Conservation (phyloP, 2,329 filamentous ascomycete genomes). For the Aspergillus unguis region DNA sequence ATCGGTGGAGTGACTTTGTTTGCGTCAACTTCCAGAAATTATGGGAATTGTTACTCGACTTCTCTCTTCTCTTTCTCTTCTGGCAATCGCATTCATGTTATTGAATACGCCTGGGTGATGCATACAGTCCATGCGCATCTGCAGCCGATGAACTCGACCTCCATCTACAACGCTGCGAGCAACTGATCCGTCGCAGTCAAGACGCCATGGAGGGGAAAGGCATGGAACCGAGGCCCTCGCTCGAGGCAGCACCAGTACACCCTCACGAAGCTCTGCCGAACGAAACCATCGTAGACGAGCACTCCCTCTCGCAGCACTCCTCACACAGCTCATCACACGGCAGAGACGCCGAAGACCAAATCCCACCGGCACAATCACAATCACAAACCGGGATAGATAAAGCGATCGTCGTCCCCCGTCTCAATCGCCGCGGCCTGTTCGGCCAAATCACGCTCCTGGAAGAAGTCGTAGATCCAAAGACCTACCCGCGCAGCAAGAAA, state of each 20-base stretch:
- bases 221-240: background rate
- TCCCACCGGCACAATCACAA: conserved; percentile 13
- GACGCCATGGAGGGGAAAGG: conserved; percentile 9
- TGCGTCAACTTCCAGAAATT: too few species aligned
- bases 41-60: too few species aligned
- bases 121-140: too few species aligned
- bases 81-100: too few species aligned
- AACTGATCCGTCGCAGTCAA: too few species aligned
- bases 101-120: too few species aligned
- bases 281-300: conserved; percentile 3
- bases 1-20: too few species aligned
- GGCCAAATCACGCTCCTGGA: conserved; percentile 68
- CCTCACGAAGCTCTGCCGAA: conserved; percentile 6
- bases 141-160: too few species aligned
- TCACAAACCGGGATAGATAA: conserved; percentile 16
- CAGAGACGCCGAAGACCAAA: conserved; percentile 18
- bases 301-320: conserved; percentile 16
- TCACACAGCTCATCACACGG: background rate
- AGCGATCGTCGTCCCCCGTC: conserved; percentile 48
- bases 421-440: conserved; percentile 67
- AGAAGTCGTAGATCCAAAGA: conserved; percentile 72
- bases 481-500: conserved; percentile 72
- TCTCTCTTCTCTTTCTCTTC: too few species aligned
- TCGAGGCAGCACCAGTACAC: background rate
- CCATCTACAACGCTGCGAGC: too few species aligned